Evolutionary conservation across 768 basidiomycete species (phyloP).

Genomic region (Suillus occidentalis): DNA sequence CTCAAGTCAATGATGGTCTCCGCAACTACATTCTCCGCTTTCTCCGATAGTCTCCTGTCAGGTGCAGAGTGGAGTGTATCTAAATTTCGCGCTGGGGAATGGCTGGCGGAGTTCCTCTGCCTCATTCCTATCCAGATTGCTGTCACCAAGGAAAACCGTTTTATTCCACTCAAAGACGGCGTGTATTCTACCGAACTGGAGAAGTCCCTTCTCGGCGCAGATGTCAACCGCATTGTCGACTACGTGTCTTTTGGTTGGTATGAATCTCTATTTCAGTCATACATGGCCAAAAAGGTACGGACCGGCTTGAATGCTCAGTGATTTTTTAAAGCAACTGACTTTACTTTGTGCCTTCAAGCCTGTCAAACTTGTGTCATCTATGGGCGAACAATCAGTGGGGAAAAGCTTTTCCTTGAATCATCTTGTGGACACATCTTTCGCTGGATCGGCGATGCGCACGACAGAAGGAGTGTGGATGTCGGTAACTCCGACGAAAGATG

Average conservation of each 20-base stretch:
- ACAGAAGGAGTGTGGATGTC: conserved; percentile 72
- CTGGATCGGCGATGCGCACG: conserved; percentile 63
- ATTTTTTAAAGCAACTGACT: background rate
- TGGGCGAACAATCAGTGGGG: conserved; percentile 69
- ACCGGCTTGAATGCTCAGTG: background rate
- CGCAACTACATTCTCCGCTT: conserved; percentile 30
- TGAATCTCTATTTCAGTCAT: conserved; percentile 61
- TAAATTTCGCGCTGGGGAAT: conserved; percentile 51
- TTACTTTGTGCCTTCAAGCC: conserved; percentile 36
- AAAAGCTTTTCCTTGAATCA: conserved; percentile 62
- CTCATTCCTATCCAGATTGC: conserved; percentile 67
- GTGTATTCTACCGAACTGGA: conserved; percentile 51
- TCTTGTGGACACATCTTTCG: conserved; percentile 62
- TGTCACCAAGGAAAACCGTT: conserved; percentile 56
- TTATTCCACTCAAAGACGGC: conserved; percentile 60
- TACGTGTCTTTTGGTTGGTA: conserved; percentile 62
- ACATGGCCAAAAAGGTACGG: conserved; percentile 54
- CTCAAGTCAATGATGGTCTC: conserved; percentile 40
- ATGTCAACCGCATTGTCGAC: conserved; percentile 55
- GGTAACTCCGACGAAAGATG: conserved; percentile 56
- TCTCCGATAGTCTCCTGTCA: conserved; percentile 20
- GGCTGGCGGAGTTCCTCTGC: conserved; percentile 60
- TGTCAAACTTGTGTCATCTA: conserved; percentile 63
- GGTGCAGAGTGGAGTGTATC: conserved; percentile 33
- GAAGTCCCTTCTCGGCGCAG: conserved; percentile 54